These are phyloP conservation scores for Phylloporus rhodoxanthus DNA, from an alignment of 768 basidiomycete species.

Conservation along the genomic window DNA sequence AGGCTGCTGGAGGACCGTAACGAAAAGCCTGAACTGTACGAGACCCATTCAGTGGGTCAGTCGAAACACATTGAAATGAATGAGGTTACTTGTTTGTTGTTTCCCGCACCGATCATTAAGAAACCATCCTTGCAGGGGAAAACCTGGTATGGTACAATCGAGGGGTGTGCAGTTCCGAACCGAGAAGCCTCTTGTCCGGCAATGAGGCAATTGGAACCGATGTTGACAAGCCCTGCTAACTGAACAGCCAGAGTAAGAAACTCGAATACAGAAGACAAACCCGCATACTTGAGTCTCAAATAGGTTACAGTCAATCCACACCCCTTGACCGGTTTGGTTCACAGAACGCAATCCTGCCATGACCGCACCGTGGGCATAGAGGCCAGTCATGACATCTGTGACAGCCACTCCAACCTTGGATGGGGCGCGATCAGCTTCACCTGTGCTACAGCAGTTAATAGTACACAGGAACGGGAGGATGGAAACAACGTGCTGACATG, in stretches of 20 bases:
- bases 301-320: conserved; percentile 88
- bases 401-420: conserved; percentile 95
- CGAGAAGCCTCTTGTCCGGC: conserved; percentile 75
- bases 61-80: conserved; percentile 1
- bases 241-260: conserved; percentile 26
- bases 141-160: conserved; percentile 89
- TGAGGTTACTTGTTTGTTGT: conserved; percentile 66
- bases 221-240: conserved; percentile 88
- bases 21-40: conserved; percentile 63
- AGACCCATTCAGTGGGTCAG: conserved; percentile 10
- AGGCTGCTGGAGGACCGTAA: conserved; percentile 55
- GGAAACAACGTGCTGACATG: conserved; percentile 49
- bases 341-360: conserved; percentile 85
- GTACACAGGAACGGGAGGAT: conserved; percentile 8
- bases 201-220: conserved; percentile 90
- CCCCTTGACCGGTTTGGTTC: conserved; percentile 77
- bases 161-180: conserved; percentile 91
- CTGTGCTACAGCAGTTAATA: conserved; percentile 51
- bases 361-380: conserved; percentile 90
- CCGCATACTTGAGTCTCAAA: conserved; percentile 79
- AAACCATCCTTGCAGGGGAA: conserved; percentile 85
- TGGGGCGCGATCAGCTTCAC: conserved; percentile 79
- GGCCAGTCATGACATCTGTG: conserved; percentile 81
- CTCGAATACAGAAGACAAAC: neutral
- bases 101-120: conserved; percentile 91